A percentile compares a stretch with the other conserved stretches of the same genome.
Conservation (phyloP, 164 flowering plant genomes). For the Kingdonia uniflora region DNA sequence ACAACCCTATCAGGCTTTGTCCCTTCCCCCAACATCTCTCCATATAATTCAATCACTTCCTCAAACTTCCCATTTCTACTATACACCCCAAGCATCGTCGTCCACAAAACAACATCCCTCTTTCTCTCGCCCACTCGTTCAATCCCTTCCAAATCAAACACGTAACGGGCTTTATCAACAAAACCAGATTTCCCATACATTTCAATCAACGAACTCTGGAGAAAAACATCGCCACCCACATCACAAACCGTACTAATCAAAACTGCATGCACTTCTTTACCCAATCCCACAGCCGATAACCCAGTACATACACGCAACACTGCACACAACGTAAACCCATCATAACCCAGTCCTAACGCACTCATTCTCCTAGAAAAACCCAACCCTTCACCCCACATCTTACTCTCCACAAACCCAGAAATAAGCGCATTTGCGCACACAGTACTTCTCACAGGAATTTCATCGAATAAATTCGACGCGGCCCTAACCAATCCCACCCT, state of each 20-base stretch:
- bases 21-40: constrained; percentile 44
- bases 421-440: constrained; percentile 67
- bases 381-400: constrained; percentile 40
- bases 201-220: constrained; percentile 61
- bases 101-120: constrained; percentile 68
- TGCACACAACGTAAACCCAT: constrained; percentile 47
- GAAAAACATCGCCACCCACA: constrained; percentile 32
- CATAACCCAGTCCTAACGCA: constrained; percentile 26
- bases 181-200: constrained; percentile 81
- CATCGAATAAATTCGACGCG: constrained; percentile 53
- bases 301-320: constrained; percentile 43
- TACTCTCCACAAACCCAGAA: constrained; percentile 46
- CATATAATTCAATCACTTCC: constrained; percentile 37
- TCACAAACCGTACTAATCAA: constrained; percentile 19
- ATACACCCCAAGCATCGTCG: constrained; percentile 58
- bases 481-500: constrained; percentile 25
- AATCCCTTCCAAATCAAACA: constrained; percentile 35
- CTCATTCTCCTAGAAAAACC: constrained; percentile 33
- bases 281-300: constrained; percentile 39
- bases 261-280: constrained; percentile 44
- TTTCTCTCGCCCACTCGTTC: constrained; percentile 10
- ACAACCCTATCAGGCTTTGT: constrained; percentile 51
- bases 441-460: constrained; percentile 59
- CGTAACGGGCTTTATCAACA: constrained; percentile 33
- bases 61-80: constrained; percentile 47